Evolutionary conservation across 768 basidiomycete genomes (phyloP), one percentile per base, ranked within the genome.

Genomic region (Gloeophyllum trabeum): DNA sequence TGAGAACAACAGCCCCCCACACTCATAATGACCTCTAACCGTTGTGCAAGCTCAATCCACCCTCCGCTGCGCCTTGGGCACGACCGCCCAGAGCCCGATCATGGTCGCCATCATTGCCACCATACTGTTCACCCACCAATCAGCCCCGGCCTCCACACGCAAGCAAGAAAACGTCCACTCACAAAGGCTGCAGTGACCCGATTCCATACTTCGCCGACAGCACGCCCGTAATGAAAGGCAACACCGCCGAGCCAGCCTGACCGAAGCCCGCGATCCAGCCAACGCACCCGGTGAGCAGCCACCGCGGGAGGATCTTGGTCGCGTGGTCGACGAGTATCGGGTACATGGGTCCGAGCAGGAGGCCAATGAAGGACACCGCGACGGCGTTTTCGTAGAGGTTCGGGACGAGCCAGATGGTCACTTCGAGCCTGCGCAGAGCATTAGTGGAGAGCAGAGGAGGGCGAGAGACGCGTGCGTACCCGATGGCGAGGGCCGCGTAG

Each of bases 391-490:
- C 72, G 21, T 76, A 56, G 35, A 82, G 55, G 4, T 64, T 66
- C 1, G 73, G 71, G 0, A 72, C 71, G 3, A 72, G 58, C 79
- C 80, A 81, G 6, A 81, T 59, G 24, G 72, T 55, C 26, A 81
- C 51, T 47, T 79, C 70, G 21, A 81, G 59, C 12, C 68, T 75
- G 45, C 39, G 24, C 58, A 12, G 49, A 47, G 5, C 7, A 32
- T 24, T 26, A n/a, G 3, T 3, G 35, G 24, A 12, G 14, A 39
- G 6, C 24, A 12, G 7, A 5, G 32, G 6, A 40, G 13, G 32
- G 32, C 24, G 21, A 5, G 21, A 25, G 26, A 35, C 19, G 30
- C 21, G 16, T 35, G 52, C 59, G 12, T 43, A 64, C 66, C 51
- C 64, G 21, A 72, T 55, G 2, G 63, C 59, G 5, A 66, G 45